Evolutionary conservation across 495 filamentous ascomycete species (phyloP).

Genomic region (Bathelium albidoporum): DNA sequence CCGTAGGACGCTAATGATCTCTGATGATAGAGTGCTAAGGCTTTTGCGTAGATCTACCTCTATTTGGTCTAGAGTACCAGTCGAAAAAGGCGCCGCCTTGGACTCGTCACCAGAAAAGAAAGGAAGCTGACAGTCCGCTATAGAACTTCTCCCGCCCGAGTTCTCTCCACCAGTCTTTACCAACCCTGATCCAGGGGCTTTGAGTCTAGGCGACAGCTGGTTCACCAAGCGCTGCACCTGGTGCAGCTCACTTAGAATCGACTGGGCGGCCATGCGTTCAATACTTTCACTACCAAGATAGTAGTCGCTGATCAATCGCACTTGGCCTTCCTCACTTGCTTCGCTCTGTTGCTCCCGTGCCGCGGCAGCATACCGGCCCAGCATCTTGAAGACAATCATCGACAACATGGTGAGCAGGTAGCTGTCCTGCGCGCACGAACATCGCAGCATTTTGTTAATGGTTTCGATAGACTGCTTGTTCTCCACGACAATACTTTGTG

Average conservation of each 20-base stretch:
- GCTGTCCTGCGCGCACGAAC: slow-evolving; percentile 20
- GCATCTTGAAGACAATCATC: slow-evolving; percentile 26
- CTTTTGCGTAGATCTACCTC: background rate
- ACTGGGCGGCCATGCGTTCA: slow-evolving; percentile 27
- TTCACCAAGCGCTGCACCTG: slow-evolving; percentile 24
- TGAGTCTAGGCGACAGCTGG: background rate
- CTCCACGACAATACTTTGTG: background rate
- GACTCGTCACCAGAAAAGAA: background rate
- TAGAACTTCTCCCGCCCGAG: background rate
- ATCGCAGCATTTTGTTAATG: slow-evolving; percentile 21
- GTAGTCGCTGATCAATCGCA: slow-evolving; percentile 13
- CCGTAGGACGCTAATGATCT: background rate
- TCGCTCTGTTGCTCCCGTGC: background rate
- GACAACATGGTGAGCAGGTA: slow-evolving; percentile 25
- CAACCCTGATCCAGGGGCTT: background rate
- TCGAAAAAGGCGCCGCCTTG: background rate
- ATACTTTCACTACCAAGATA: slow-evolving; percentile 20
- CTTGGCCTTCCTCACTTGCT: slow-evolving; percentile 2
- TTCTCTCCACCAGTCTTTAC: background rate
- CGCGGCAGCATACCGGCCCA: slow-evolving; percentile 24
- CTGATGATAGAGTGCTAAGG: background rate
- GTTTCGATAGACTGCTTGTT: slow-evolving; percentile 23
- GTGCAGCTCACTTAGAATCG: slow-evolving; percentile 34
- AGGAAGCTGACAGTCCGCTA: background rate
- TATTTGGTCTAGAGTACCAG: background rate